Base-by-base conservation (phyloP, 352 stramenopile species). In the Elongisporangium undulatum region DNA sequence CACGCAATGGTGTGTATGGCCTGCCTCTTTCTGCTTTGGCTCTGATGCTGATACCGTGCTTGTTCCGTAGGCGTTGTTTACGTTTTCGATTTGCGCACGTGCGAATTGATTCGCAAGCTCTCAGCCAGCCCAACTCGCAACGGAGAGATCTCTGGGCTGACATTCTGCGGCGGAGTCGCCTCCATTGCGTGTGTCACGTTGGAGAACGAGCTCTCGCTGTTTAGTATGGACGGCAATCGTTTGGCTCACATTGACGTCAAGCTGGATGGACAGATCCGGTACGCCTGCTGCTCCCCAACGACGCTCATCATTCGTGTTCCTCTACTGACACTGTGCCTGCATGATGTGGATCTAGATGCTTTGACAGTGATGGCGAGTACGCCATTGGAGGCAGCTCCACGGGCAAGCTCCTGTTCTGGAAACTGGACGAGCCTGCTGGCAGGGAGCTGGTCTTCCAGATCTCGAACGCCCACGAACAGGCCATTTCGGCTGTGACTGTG, bases 351-450 rank as follows among this genome's bases (percentile, higher is more conserved):
- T 70, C 17, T 53, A 91, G 83, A 39, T 93, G 82, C 57, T 82
- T 95, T 41, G 84, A 88, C 21, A 92, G 80, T 57, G 85, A 95
- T 45, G 77, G 80, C 39, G 80, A 90, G 59, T 93, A 85, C 50
- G 85, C 84, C 4, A 72, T 93, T 4, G 85, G 79, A 26, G 85
- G 85, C 3, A 89, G 82, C 10, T 80, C 82, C 9, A 90, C 77
- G 1, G 85, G 85, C 59, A 89, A 89, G 54, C 56, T 93, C 15
- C 62, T 92, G 39, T 86, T 93, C 63, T 95, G 85, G 85, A 91
- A 91, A 56, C 71, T 95, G 5, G 79, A 90, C 62, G 82, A 91
- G 34, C 67, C 77, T n/a, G 72, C 61, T n/a, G 71, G 72, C 0
- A 69, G 78, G 48, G 81, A 87, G 56, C 76, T 87, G 29, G 75